phyloP scores from a whole-genome alignment of 495 filamentous ascomycete genomes.

The Aspergillus bertholletiae region DNA sequence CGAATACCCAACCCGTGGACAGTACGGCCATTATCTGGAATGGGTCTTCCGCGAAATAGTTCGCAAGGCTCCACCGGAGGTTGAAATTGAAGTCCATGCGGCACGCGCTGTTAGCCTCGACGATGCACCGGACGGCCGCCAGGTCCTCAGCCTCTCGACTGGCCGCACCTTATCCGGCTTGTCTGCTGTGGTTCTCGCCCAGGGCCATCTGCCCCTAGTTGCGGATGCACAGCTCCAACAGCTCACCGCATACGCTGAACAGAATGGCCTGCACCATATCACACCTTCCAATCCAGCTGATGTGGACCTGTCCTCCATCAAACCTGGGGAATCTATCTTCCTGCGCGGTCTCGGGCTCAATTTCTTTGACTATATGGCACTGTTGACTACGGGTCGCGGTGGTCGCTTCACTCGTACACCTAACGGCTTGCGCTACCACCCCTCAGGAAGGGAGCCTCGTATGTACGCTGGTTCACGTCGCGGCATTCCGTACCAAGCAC shows the following conservation, averaged over 20 bases:
- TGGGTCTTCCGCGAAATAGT: slow-evolving; percentile 3
- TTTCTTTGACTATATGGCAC: slow-evolving; percentile 6
- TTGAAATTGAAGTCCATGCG: background rate
- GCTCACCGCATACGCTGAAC: background rate
- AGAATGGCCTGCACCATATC: background rate
- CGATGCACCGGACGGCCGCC: background rate
- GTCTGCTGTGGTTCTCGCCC: slow-evolving; percentile 17
- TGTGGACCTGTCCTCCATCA: slow-evolving; percentile 1
- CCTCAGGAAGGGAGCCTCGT: slow-evolving; percentile 17
- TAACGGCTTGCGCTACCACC: slow-evolving; percentile 1
- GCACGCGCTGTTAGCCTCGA: slow-evolving; percentile 1
- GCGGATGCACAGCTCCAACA: background rate
- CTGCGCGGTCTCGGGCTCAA: slow-evolving; percentile 6
- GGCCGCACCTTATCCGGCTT: slow-evolving; percentile 11
- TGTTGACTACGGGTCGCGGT: slow-evolving; percentile 2
- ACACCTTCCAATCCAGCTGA: slow-evolving; percentile 2
- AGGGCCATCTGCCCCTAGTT: slow-evolving; percentile 17
- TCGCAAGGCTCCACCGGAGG: background rate
- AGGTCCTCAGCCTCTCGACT: slow-evolving; percentile 15
- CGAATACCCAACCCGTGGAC: slow-evolving; percentile 4
- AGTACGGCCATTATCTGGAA: slow-evolving; percentile 3
- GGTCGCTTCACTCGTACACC: slow-evolving; percentile 1
- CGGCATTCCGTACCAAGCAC: slow-evolving; percentile 19
- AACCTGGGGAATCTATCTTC: slow-evolving; percentile 1
- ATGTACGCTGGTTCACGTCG: slow-evolving; percentile 18